phyloP scores from a whole-genome alignment of 352 stramenopile species.

The Globisporangium recalcitrans region DNA sequence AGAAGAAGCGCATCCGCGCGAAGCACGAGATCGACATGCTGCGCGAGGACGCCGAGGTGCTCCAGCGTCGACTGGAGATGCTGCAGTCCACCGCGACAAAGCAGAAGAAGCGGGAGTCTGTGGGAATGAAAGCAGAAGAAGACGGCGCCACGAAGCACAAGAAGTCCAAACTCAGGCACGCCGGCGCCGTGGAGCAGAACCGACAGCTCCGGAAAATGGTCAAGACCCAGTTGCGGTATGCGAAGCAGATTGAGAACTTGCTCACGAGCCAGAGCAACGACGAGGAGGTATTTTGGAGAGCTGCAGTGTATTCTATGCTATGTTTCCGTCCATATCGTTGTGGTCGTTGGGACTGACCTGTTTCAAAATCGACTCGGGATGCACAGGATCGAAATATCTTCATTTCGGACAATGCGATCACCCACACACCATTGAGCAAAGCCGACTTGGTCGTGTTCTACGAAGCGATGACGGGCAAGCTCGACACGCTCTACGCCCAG shows the following conservation, averaged over 20 bases:
- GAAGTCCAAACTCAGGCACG: no score
- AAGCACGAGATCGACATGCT: slow-evolving; percentile 14
- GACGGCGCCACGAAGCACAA: no score
- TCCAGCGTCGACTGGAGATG: neutral
- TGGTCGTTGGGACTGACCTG: neutral
- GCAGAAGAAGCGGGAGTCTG: no score
- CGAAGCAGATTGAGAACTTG: neutral
- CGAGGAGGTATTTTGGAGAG: neutral
- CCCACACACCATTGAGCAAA: neutral
- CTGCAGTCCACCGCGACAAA: neutral
- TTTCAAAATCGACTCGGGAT: no score
- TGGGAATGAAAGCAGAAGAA: neutral
- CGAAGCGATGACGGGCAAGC: neutral
- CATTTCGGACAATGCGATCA: neutral
- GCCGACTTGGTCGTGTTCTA: slow-evolving; percentile 7
- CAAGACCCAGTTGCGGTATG: neutral
- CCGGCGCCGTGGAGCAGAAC: slow-evolving; percentile 3
- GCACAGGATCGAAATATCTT: neutral
- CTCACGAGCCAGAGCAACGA: neutral
- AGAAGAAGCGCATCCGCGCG: slow-evolving; percentile 1
- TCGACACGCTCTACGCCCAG: slow-evolving; percentile 13
- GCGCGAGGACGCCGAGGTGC: neutral
- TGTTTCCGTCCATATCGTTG: no score
- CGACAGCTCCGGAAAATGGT: slow-evolving; percentile 4
- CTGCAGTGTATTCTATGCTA: no score